Base-by-base conservation (phyloP, 129 eudicot genomes). In the Pulicaria dysenterica region DNA sequence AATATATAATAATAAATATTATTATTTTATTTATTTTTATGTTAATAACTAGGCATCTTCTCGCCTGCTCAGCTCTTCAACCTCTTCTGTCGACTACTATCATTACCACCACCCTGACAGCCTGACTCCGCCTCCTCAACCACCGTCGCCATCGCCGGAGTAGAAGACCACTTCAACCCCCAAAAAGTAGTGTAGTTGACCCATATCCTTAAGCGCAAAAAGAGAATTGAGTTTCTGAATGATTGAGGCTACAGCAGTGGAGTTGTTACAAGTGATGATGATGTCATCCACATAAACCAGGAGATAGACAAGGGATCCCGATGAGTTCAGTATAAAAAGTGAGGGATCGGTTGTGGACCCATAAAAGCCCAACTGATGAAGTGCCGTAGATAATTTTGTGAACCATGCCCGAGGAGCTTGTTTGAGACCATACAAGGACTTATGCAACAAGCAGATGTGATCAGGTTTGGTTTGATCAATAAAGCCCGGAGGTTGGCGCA, bases 151-250 rank as follows among this genome's bases (percentile, higher is more conserved):
- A n/a, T n/a, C n/a, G n/a, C n/a, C n/a, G n/a, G n/a, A n/a, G n/a
- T n/a, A n/a, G n/a, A n/a, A n/a, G n/a, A n/a, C n/a, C n/a, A 54
- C 63, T 34, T 57, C 63, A 19, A 57, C 7, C 12, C 63, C 61
- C 37, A 56, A 19, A 19, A 56, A 56, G 17, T 56, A 56, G 61
- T 56, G 37, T 56, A 56, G 39, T 9, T 56, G 61, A 56, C 61
- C 39, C 37, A 51, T n/a, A 51, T 13, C 58, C 24, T 51, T 51
- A 14, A 51, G 24, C 1, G 58, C 24, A 15, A 51, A 51, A 3
- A 51, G 58, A 3, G 58, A 51, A 19, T 19, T 5, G 39, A 56
- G 61, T 24, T 24, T 24, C 24, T 51, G 58, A 51, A 51, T 51
- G 24, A 19, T 6, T 5, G 39, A 56, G 38, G 61, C 61, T 2